Base-by-base conservation (phyloP, 169 alveolate genomes). In the Plasmodium billcollinsi region DNA sequence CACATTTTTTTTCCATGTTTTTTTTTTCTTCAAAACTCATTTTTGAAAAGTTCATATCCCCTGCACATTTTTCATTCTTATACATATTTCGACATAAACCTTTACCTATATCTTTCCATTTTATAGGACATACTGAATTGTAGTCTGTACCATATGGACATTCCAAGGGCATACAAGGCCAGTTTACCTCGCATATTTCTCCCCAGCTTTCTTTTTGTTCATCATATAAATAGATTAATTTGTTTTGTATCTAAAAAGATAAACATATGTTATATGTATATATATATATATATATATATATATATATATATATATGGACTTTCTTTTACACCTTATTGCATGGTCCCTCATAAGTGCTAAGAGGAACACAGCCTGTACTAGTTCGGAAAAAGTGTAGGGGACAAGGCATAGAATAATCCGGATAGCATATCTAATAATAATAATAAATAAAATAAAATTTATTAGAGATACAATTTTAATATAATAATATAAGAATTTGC, bases 151-250 rank as follows among this genome's bases (percentile, higher is more conserved):
- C 92, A 70, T 69, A 56, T 11, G 83, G 73, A 11, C 92, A 85
- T 7, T 26, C 33, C 29, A 63, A 18, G 18, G 92, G 92, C 6
- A 62, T 21, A 59, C 92, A 85, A 7, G 83, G 86, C 92, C 92
- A 85, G 45, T 20, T 73, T 18, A 76, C 67, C 3, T 70, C 88
- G 58, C 92, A 85, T 39, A 73, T 73, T 8, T 85, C 88, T 0
- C 62, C 86, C 92, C 92, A 85, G 18, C 88, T 73, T 45, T 63
- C 92, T 49, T 85, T 85, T 65, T 73, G 88, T 18, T 70, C 54
- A 20, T 85, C 92, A 47, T 85, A 62, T 54, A 73, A 26, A 59
- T 70, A 43, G 71, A 49, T 26, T 15, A 85, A 58, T 59, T 78
- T 78, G 18, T 78, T 76, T 59, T 78, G 89, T 49, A 78, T 73